Evolutionary conservation across 768 basidiomycete genomes (phyloP).

Genomic region (Mycena rosella): DNA sequence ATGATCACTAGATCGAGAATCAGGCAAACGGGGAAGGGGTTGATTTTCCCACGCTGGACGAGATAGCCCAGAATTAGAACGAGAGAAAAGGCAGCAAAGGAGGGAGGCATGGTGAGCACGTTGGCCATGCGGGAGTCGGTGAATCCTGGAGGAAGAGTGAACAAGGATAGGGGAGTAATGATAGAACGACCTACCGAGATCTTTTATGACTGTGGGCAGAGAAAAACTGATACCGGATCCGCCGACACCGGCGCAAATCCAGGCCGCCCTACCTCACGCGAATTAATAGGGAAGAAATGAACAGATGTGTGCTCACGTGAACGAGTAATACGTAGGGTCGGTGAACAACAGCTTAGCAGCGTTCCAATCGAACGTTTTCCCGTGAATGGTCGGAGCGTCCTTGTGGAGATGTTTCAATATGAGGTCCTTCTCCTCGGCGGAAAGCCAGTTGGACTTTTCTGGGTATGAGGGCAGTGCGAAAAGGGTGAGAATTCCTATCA

Average conservation of each 20-base stretch:
- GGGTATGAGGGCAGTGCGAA: constrained; percentile 57
- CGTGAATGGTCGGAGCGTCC: constrained; percentile 33
- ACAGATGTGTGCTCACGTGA: constrained; percentile 23
- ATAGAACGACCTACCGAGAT: constrained; percentile 31
- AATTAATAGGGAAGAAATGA: background rate
- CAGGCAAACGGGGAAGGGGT: constrained; percentile 38
- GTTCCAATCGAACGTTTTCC: constrained; percentile 29
- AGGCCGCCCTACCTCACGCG: constrained; percentile 20
- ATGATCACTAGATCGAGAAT: constrained; percentile 38
- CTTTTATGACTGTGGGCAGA: constrained; percentile 40
- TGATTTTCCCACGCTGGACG: constrained; percentile 33
- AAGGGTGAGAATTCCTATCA: constrained; percentile 38
- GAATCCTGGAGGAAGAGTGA: constrained; percentile 29
- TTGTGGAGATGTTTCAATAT: constrained; percentile 46
- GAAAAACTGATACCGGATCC: constrained; percentile 38
- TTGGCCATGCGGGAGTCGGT: constrained; percentile 40
- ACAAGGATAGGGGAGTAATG: background rate
- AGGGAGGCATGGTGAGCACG: constrained; percentile 42
- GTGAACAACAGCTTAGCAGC: constrained; percentile 29
- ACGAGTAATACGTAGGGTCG: constrained; percentile 38
- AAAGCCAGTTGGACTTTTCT: constrained; percentile 54
- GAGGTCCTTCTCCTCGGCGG: constrained; percentile 47
- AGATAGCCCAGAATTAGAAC: constrained; percentile 25
- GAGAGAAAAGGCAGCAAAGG: constrained; percentile 36
- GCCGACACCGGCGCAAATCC: constrained; percentile 39